Evolutionary conservation across 495 filamentous ascomycete genomes (phyloP).

Genomic region (Daldinia decipiens): DNA sequence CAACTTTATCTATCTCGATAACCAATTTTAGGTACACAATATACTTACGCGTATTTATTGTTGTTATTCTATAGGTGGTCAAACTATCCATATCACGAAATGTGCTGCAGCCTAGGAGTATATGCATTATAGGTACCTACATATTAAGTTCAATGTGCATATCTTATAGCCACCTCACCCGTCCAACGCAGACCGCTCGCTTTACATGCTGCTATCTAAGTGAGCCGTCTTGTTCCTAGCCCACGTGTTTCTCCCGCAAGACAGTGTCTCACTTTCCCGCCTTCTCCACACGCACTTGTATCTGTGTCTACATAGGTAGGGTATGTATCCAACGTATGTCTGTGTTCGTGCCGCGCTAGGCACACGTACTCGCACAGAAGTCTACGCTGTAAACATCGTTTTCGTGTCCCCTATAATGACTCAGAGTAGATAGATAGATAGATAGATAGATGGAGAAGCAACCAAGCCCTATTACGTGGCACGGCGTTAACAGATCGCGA

Average conservation of each 20-base stretch:
- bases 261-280: constrained; percentile 17
- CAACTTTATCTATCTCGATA: too few relatives aligned
- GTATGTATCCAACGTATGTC: neutral
- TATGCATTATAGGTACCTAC: neutral
- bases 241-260: constrained; percentile 21
- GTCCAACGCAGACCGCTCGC: neutral
- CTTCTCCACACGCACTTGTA: constrained; percentile 7
- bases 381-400: too few relatives aligned
- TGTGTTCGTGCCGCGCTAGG: neutral
- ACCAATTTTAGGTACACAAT: too few relatives aligned
- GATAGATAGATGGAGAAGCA: neutral
- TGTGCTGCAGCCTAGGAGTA: neutral
- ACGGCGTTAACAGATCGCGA: neutral
- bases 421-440: neutral
- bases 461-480: neutral
- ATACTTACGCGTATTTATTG: too few relatives aligned
- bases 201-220: neutral
- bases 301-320: neutral
- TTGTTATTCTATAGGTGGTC: neutral
- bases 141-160: neutral
- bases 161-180: neutral
- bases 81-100: neutral
- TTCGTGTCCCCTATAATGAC: too few relatives aligned
- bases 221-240: neutral
- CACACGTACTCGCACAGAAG: too few relatives aligned